Conservation (phyloP, 1,139 yeast genomes). For the Sugiyamaella neomexicana region DNA sequence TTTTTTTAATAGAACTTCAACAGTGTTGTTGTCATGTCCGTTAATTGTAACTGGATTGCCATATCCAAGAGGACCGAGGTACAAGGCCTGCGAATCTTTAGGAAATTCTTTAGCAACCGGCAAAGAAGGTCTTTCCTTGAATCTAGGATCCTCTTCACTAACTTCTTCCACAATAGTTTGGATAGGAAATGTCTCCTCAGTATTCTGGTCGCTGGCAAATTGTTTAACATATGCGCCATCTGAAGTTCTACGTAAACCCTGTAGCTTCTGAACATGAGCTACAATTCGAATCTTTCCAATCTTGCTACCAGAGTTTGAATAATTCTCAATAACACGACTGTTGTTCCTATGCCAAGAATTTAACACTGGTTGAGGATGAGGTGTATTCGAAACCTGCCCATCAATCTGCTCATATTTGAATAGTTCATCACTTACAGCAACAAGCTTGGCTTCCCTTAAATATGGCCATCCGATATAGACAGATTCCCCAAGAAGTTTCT, state of each 20-base stretch:
- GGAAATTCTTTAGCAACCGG: constrained; percentile 87
- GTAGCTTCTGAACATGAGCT: constrained; percentile 70
- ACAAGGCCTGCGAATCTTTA: constrained; percentile 66
- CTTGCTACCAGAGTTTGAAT: constrained; percentile 57
- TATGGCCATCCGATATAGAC: constrained; percentile 89
- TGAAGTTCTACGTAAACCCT: constrained; percentile 64
- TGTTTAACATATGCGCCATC: constrained; percentile 78
- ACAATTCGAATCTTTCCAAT: constrained; percentile 57
- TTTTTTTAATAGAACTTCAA: constrained; percentile 37
- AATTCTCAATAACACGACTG: constrained; percentile 41
- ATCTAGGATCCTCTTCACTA: constrained; percentile 71
- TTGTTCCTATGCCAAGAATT: constrained; percentile 46
- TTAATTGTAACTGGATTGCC: constrained; percentile 80
- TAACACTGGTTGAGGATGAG: constrained; percentile 44
- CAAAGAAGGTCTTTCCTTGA: constrained; percentile 66
- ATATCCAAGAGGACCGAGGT: constrained; percentile 83
- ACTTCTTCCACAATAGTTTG: constrained; percentile 80
- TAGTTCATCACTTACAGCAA: constrained; percentile 59
- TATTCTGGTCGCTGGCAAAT: constrained; percentile 50
- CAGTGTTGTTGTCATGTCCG: constrained; percentile 50
- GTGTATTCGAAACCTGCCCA: constrained; percentile 28
- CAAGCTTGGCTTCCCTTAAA: constrained; percentile 74
- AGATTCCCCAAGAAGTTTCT: constrained; percentile 56
- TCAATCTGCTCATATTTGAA: constrained; percentile 49
- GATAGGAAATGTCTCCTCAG: constrained; percentile 54